Percentiles rank a stretch among this genome's conserved stretches.
These are phyloP conservation scores for Cordyceps farinosa DNA, from an alignment of 2,329 filamentous ascomycete genomes.

Conservation along the genomic window DNA sequence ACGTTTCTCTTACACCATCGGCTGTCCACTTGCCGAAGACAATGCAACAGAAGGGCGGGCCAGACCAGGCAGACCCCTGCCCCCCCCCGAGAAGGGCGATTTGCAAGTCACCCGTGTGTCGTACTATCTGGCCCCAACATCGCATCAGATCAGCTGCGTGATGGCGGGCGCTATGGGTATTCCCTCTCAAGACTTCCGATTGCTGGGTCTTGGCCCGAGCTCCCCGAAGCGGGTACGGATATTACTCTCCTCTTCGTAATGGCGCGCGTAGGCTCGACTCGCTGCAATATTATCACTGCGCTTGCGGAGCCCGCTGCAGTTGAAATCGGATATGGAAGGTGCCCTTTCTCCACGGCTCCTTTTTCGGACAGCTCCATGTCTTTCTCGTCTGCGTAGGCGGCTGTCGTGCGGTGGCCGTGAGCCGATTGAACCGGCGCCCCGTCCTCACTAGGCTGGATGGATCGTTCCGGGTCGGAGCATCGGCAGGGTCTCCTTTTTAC, in stretches of 20 bases:
- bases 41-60: neutral
- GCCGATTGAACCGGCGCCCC: slow-evolving; percentile 2
- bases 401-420: neutral
- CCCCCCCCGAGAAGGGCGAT: neutral
- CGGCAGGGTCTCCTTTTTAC: neutral
- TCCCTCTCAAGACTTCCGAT: neutral
- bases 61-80: neutral
- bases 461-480: slow-evolving; percentile 9
- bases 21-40: neutral
- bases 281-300: neutral
- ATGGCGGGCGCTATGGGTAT: no score
- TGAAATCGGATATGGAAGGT: slow-evolving; percentile 6
- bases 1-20: slow-evolving; percentile 2
- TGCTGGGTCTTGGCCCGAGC: slow-evolving; percentile 7
- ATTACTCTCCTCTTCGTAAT: slow-evolving; percentile 17
- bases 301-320: slow-evolving; percentile 2
- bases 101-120: neutral
- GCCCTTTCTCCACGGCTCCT: neutral
- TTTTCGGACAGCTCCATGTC: neutral
- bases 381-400: neutral
- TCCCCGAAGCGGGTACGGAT: slow-evolving; percentile 10
- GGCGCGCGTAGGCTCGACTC: neutral
- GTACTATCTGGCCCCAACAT: neutral
- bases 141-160: neutral
- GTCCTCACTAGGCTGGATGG: neutral